These are phyloP conservation scores for Brettanomyces nanus DNA, from an alignment of 805 yeast species.

Conservation along the genomic window DNA sequence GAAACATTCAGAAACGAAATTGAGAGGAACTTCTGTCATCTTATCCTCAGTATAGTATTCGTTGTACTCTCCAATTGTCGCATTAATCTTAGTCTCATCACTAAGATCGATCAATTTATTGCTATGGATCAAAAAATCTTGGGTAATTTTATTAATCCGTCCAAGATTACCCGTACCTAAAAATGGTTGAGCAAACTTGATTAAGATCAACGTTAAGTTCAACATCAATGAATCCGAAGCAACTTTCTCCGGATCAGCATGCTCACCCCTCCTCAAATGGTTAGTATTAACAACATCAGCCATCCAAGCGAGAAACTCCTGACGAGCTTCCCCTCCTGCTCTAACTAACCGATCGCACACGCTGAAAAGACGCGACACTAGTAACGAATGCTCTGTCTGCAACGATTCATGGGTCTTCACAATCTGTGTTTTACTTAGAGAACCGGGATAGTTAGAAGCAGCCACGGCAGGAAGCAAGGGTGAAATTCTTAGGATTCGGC, in stretches of 20 bases:
- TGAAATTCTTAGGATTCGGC: conserved; percentile 68
- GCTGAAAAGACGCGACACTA: conserved; percentile 56
- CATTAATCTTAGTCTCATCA: conserved; percentile 78
- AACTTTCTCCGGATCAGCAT: conserved; percentile 56
- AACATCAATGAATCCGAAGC: conserved; percentile 79
- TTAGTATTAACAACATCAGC: conserved; percentile 69
- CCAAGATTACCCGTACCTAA: conserved; percentile 44
- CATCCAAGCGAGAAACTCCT: conserved; percentile 57
- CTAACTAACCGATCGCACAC: conserved; percentile 70
- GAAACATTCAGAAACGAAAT: conserved; percentile 90
- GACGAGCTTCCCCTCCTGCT: conserved; percentile 59
- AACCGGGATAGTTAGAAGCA: conserved; percentile 34
- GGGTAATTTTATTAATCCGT: conserved; percentile 72
- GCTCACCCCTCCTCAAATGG: conserved; percentile 82
- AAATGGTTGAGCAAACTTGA: conserved; percentile 77
- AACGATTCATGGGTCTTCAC: conserved; percentile 48
- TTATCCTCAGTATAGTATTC: conserved; percentile 40
- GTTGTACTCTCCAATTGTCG: conserved; percentile 64
- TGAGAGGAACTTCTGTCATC: conserved; percentile 32
- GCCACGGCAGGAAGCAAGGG: conserved; percentile 56
- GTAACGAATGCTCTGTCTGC: conserved; percentile 53
- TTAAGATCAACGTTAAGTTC: conserved; percentile 60
- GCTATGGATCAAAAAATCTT: conserved; percentile 51
- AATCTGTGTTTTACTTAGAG: conserved; percentile 33
- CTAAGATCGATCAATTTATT: conserved; percentile 49